Conservation (phyloP, 805 yeast species). For the Henningerozyma blattae region DNA sequence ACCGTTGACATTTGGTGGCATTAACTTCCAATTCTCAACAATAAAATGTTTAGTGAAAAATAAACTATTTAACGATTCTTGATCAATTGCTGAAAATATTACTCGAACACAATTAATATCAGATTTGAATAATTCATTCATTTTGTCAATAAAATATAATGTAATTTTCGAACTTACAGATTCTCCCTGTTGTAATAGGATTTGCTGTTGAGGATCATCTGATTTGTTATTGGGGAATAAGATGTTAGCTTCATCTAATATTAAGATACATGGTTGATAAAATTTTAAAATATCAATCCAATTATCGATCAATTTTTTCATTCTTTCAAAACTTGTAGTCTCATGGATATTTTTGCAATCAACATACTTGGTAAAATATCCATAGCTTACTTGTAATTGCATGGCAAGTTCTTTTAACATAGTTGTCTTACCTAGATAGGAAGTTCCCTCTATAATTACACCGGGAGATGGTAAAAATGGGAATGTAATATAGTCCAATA, state of each 20-base stretch:
- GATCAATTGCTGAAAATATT: conserved; percentile 51
- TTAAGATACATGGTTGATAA: conserved; percentile 64
- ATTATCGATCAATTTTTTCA: conserved; percentile 32
- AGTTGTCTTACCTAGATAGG: conserved; percentile 76
- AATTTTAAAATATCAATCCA: conserved; percentile 43
- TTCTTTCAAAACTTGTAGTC: conserved; percentile 21
- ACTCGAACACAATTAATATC: conserved; percentile 37
- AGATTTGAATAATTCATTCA: conserved; percentile 26
- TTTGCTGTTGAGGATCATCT: conserved; percentile 21
- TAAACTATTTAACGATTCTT: conserved; percentile 48
- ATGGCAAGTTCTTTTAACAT: conserved; percentile 32
- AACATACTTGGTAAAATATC: conserved; percentile 33
- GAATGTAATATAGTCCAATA: conserved; percentile 6
- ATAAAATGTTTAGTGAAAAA: conserved; percentile 60
- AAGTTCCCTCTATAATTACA: conserved; percentile 52
- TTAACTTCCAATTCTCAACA: conserved; percentile 47
- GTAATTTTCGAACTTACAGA: conserved; percentile 46
- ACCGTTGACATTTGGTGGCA: conserved; percentile 56
- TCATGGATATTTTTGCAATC: conserved; percentile 37
- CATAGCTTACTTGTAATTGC: conserved; percentile 9
- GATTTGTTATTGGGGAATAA: conserved; percentile 36
- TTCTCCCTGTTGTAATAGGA: neutral
- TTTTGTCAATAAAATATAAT: conserved; percentile 41
- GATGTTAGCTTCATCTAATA: conserved; percentile 70
- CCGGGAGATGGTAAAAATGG: conserved; percentile 29